Evolutionary conservation across 169 alveolate genomes (phyloP), one percentile per base, ranked within the genome.

Genomic region (Eimeria sp.): DNA sequence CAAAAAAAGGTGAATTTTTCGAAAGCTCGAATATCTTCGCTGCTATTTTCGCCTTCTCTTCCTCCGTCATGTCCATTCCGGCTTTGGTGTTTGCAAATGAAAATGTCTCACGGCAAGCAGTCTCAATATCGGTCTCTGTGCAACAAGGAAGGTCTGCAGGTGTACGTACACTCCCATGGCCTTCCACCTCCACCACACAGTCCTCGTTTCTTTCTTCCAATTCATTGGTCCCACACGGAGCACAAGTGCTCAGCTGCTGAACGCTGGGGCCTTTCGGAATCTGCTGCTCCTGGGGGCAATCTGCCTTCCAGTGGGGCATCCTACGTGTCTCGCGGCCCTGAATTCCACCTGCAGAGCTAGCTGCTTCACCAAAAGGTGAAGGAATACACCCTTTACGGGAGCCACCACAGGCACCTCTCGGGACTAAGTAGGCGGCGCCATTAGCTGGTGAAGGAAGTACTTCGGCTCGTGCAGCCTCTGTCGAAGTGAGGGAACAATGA

Each of bases 11-110:
- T 65, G 93, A 87, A 51, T 87, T 58, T 63, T 43, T 87, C 45
- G 93, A 87, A n/a, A 87, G 82, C 93, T 87, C 93, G 61, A 87
- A 87, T 30, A 87, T 87, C 54, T 63, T 58, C 34, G 93, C 93
- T 51, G 93, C 93, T 63, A 87, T 87, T n/a, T 87, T 87, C 54
- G 93, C 93, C 83, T 87, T 87, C 93, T 87, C 93, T 67, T 87
- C 93, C 18, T 87, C 93, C n/a, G 93, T 87, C 93, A 87, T 87
- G n/a, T 87, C 93, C 93, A 87, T 87, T 43, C 93, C 93, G n/a
- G 93, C 93, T 22, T 87, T 87, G 63, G 65, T 30, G 65, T 87
- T 87, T 87, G 75, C 93, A 63, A 87, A 87, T 40, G 61, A 30
- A 45, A 87, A 87, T 2, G 93, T 87, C 27, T 87, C 82, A 40